Evolutionary conservation across 768 basidiomycete species (phyloP).

Genomic region (Mycena latifolia): DNA sequence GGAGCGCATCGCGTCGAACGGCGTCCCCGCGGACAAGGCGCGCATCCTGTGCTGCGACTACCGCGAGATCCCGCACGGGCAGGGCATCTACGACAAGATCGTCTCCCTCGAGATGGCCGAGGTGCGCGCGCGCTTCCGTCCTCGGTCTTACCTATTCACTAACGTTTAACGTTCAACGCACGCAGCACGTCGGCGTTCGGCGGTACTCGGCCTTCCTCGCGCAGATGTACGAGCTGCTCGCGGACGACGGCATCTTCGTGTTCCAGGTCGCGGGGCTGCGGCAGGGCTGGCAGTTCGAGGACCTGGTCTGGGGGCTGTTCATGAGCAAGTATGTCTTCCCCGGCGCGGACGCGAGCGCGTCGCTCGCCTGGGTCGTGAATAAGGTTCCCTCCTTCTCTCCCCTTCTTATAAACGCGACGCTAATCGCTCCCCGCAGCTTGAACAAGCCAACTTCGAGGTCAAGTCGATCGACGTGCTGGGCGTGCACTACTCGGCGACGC

Average conservation of each 20-base stretch:
- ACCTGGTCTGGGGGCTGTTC: slow-evolving; percentile 96
- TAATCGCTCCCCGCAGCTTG: slow-evolving; percentile 62
- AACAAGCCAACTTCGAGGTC: slow-evolving; percentile 94
- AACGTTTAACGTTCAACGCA: neutral
- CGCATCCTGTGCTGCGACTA: slow-evolving; percentile 95
- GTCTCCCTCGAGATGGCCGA: slow-evolving; percentile 99
- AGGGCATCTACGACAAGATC: slow-evolving; percentile 90
- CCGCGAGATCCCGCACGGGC: slow-evolving; percentile 86
- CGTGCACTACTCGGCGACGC: slow-evolving; percentile 95
- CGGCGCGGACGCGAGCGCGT: slow-evolving; percentile 96
- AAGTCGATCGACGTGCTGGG: slow-evolving; percentile 97
- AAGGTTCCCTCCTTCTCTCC: slow-evolving; percentile 46
- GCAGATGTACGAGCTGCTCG: slow-evolving; percentile 93
- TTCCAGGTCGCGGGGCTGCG: slow-evolving; percentile 98
- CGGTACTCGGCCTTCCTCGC: slow-evolving; percentile 90
- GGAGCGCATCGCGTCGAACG: slow-evolving; percentile 86
- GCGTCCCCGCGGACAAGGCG: slow-evolving; percentile 75
- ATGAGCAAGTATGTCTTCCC: slow-evolving; percentile 99
- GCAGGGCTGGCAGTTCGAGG: slow-evolving; percentile 98
- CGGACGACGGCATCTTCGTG: slow-evolving; percentile 95
- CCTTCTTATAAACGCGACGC: neutral
- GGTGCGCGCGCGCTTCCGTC: slow-evolving; percentile 60
- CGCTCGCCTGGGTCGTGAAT: slow-evolving; percentile 93
- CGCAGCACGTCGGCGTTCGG: slow-evolving; percentile 93
- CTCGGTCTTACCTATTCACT: slow-evolving; percentile 26